Evolutionary conservation across 2,329 filamentous ascomycete species (phyloP).

Genomic region (Epichloe hybrida): DNA sequence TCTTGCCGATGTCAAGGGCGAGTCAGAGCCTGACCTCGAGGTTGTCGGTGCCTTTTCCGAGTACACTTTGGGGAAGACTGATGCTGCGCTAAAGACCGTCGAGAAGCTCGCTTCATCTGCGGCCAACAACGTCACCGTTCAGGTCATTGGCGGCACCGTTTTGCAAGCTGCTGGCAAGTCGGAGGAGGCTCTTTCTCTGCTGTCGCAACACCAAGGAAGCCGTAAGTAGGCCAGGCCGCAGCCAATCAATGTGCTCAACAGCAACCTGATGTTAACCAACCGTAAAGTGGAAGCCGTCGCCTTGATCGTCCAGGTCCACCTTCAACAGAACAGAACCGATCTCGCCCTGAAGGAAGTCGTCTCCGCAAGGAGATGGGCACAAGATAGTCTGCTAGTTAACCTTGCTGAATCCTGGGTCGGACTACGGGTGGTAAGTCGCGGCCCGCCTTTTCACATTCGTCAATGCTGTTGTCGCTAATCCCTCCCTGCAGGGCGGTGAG

Average conservation of each 20-base stretch:
- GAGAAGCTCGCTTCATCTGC: conserved; percentile 55
- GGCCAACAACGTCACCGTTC: conserved; percentile 64
- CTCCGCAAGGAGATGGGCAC: conserved; percentile 80
- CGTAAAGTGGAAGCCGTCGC: conserved; percentile 60
- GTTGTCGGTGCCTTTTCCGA: conserved; percentile 68
- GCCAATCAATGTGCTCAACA: background rate
- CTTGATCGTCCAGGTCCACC: conserved; percentile 81
- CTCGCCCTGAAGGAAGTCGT: conserved; percentile 81
- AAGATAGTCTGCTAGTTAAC: conserved; percentile 88
- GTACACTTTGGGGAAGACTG: conserved; percentile 43
- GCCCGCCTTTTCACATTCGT: background rate
- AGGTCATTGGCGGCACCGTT: conserved; percentile 70
- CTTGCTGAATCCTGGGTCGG: conserved; percentile 93
- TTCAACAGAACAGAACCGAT: conserved; percentile 82
- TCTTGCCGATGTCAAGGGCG: conserved; percentile 51
- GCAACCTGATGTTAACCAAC: conserved; percentile 11
- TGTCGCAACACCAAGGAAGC: conserved; percentile 75
- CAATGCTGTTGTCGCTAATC: conserved; percentile 13
- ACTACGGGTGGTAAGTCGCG: conserved; percentile 55
- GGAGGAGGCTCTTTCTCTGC: conserved; percentile 71
- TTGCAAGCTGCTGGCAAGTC: conserved; percentile 66
- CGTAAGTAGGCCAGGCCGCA: conserved; percentile 38
- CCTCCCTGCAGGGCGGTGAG: conserved; percentile 58
- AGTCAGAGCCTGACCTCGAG: conserved; percentile 56
- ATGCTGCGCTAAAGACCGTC: conserved; percentile 47